Percentiles rank a stretch among this genome's conserved stretches.
Conservation (phyloP, 106 monocot genomes). For the Posidonia australis region DNA sequence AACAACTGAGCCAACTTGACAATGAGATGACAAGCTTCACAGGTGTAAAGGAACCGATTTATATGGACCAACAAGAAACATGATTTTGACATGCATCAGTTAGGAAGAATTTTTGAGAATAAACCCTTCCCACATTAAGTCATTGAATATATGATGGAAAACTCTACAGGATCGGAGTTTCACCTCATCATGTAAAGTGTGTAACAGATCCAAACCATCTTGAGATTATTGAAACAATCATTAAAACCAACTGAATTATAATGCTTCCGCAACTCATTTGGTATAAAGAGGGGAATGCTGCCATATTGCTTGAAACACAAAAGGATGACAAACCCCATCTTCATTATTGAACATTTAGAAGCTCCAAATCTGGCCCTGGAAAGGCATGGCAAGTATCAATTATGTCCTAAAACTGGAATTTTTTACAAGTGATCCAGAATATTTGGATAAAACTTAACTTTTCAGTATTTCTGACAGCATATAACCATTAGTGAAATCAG, state of each 20-base stretch:
- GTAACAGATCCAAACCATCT: background rate
- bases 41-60: background rate
- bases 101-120: background rate
- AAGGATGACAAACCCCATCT: constrained; percentile 28
- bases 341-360: constrained; percentile 49
- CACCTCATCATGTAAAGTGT: no score
- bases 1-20: no score
- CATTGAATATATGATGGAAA: background rate
- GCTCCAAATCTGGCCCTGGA: constrained; percentile 61
- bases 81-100: background rate
- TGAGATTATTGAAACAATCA: constrained; percentile 1
- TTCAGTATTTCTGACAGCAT: background rate
- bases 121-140: background rate
- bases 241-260: constrained; percentile 1
- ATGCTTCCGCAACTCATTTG: constrained; percentile 3
- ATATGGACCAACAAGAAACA: background rate
- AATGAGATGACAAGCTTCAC: no score
- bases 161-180: background rate
- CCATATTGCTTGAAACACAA: constrained; percentile 20
- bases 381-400: constrained; percentile 41
- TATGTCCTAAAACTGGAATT: constrained; percentile 15
- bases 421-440: background rate
- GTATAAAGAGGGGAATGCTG: constrained; percentile 23
- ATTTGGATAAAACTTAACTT: background rate
- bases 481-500: background rate